A percentile compares a stretch with the other conserved stretches of the same genome.
These are phyloP conservation scores for Westerdykella sp. DNA, from an alignment of 2,329 filamentous ascomycete genomes.

Conservation along the genomic window DNA sequence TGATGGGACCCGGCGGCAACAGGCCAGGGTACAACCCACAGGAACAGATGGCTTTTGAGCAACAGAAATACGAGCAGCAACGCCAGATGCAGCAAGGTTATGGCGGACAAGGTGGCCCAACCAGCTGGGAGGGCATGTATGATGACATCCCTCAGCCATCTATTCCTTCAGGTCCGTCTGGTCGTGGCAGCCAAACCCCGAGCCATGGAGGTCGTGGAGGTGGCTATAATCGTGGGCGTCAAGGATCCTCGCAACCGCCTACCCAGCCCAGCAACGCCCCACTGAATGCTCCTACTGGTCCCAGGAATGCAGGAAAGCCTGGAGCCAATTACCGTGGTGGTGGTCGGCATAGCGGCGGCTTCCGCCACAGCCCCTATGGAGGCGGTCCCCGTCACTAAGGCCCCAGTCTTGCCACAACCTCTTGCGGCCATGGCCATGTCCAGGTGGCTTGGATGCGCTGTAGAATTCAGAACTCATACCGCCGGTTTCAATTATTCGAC, in stretches of 20 bases:
- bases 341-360: constrained; percentile 42
- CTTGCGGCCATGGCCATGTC: no score
- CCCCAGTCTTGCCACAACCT: no score
- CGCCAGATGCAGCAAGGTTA: constrained; percentile 40
- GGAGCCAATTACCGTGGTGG: constrained; percentile 92
- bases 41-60: constrained; percentile 69
- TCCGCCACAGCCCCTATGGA: constrained; percentile 31
- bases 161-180: constrained; percentile 49
- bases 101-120: constrained; percentile 59
- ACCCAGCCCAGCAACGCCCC: constrained; percentile 46
- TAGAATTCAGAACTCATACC: no score
- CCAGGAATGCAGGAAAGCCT: constrained; percentile 88
- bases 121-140: constrained; percentile 97
- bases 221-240: constrained; percentile 35
- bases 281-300: constrained; percentile 84
- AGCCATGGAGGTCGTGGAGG: constrained; percentile 34
- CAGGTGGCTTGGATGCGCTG: no score
- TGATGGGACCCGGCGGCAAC: constrained; percentile 23
- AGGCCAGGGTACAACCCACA: constrained; percentile 58
- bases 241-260: constrained; percentile 38
- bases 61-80: constrained; percentile 70
- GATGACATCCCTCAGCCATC: constrained; percentile 86
- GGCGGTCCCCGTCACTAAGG: not conserved
- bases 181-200: constrained; percentile 15
- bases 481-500: no score